phyloP scores from a whole-genome alignment of 139 green algal species.

The Medakamo hakoo region DNA sequence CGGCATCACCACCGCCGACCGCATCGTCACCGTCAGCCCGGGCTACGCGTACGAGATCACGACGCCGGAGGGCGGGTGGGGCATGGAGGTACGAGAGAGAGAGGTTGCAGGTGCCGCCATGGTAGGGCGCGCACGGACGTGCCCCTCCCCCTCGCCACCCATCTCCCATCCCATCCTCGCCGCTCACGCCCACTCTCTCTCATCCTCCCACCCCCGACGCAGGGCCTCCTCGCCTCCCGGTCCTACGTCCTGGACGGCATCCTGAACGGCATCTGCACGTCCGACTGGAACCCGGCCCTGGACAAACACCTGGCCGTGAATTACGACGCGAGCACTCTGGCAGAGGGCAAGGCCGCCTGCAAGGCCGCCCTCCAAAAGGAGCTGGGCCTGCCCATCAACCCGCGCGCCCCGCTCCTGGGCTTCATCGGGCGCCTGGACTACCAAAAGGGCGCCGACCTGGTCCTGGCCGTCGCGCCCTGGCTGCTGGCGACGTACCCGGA shows the following conservation, averaged over 20 bases:
- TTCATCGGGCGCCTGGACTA: constrained; percentile 90
- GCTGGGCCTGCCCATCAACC: constrained; percentile 76
- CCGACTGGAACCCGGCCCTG: constrained; percentile 54
- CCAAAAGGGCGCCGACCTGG: constrained; percentile 98
- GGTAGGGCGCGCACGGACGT: no score
- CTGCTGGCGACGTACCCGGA: constrained; percentile 66
- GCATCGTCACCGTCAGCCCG: constrained; percentile 22
- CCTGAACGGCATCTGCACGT: constrained; percentile 90
- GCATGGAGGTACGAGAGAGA: no score
- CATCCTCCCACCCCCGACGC: no score
- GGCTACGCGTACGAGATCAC: constrained; percentile 93
- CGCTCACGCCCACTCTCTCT: no score
- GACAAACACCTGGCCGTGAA: constrained; percentile 38
- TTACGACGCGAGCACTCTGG: not conserved
- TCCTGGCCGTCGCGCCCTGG: constrained; percentile 68
- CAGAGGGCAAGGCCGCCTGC: constrained; percentile 58
- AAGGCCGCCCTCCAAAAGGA: constrained; percentile 78
- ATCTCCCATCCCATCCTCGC: no score
- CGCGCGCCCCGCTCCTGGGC: constrained; percentile 65
- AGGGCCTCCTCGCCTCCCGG: not conserved
- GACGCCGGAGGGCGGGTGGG: constrained; percentile 91
- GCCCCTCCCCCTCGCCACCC: no score
- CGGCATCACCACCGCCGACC: constrained; percentile 62
- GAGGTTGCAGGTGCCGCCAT: no score
- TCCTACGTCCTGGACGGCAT: constrained; percentile 4